phyloP scores from a whole-genome alignment of 2,329 filamentous ascomycete genomes.

The Hypomyces rosellus region DNA sequence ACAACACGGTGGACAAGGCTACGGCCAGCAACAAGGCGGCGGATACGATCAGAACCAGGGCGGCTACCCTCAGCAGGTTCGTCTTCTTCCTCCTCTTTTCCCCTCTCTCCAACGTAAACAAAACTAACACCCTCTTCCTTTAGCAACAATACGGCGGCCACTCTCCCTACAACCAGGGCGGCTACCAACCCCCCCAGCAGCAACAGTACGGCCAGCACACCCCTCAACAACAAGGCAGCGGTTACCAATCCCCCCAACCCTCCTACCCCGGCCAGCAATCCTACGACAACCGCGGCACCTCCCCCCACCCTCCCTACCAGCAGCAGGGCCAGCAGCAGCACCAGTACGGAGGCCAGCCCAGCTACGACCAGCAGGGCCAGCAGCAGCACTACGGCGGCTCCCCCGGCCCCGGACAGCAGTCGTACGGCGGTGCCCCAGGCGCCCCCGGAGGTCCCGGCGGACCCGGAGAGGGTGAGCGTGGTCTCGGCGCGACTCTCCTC shows the following conservation, averaged over 20 bases:
- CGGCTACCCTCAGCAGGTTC: not conserved
- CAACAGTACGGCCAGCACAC: too few species aligned
- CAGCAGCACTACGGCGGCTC: conserved; percentile 15
- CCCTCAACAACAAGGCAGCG: too few species aligned
- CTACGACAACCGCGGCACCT: conserved; percentile 14
- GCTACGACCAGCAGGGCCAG: conserved; percentile 20
- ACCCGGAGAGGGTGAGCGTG: conserved; percentile 40
- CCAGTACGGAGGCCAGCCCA: conserved; percentile 20
- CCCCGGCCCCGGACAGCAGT: conserved; percentile 15
- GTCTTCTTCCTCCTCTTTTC: not conserved
- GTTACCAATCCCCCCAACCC: not conserved
- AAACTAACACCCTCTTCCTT: too few species aligned
- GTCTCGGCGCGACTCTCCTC: conserved; percentile 47
- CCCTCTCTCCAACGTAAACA: too few species aligned
- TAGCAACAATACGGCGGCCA: too few species aligned
- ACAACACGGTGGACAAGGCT: conserved; percentile 11
- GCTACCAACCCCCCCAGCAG: too few species aligned
- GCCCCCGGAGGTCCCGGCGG: conserved; percentile 19
- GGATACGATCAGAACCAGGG: conserved; percentile 11
- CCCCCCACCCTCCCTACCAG: conserved; percentile 11
- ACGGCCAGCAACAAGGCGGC: conserved; percentile 11
- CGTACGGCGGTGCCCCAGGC: conserved; percentile 16
- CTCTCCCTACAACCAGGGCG: too few species aligned
- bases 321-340: conserved; percentile 17
- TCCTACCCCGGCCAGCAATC: conserved; percentile 22